These are phyloP conservation scores for Sporothrix dimorphospora DNA, from an alignment of 2,329 filamentous ascomycete genomes.

Conservation along the genomic window DNA sequence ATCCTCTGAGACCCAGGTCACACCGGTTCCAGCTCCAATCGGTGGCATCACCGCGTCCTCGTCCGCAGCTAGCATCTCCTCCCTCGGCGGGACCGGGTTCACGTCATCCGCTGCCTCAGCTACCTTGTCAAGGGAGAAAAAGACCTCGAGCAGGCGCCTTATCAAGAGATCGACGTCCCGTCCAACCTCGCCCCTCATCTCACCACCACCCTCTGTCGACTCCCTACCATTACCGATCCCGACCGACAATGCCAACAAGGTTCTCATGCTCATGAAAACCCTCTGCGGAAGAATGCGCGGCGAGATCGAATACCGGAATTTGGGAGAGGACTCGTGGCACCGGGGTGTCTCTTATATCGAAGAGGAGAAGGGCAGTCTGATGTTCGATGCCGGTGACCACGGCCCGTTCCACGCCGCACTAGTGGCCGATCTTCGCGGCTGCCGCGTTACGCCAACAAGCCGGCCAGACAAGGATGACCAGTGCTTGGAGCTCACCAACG, in stretches of 20 bases:
- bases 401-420: constrained; percentile 67
- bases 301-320: constrained; percentile 71
- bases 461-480: constrained; percentile 48
- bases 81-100: constrained; percentile 12
- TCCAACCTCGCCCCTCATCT: constrained; percentile 61
- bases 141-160: constrained; percentile 52
- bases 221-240: constrained; percentile 62
- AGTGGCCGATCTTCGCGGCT: constrained; percentile 74
- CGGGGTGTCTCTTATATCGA: constrained; percentile 77
- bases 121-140: constrained; percentile 46
- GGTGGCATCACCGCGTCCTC: constrained; percentile 28
- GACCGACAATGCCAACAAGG: constrained; percentile 70
- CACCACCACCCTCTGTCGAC: constrained; percentile 61
- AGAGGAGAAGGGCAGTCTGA: constrained; percentile 72
- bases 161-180: constrained; percentile 60
- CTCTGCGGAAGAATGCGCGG: constrained; percentile 80
- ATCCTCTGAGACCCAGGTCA: constrained; percentile 43
- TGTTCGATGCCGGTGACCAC: constrained; percentile 72
- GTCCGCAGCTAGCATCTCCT: constrained; percentile 28
- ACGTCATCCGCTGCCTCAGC: neutral
- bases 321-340: constrained; percentile 65
- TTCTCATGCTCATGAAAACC: constrained; percentile 75
- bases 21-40: constrained; percentile 32
- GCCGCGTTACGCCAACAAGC: constrained; percentile 64
- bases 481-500: constrained; percentile 59